Evolutionary conservation across 2,329 filamentous ascomycete genomes (phyloP).

Genomic region (Pestalotiopsis sp.): DNA sequence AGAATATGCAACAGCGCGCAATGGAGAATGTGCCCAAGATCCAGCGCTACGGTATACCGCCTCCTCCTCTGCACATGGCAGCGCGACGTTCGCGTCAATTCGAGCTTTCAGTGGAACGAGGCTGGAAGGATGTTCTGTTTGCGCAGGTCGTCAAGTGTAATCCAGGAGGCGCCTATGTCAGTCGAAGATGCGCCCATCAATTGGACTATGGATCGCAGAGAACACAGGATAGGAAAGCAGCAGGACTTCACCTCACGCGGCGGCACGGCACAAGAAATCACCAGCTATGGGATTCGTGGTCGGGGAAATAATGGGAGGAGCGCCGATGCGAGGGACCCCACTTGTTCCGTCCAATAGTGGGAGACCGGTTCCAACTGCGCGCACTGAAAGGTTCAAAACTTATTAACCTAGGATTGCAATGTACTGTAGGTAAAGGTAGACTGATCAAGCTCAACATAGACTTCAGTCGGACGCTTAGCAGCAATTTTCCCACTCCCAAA

Average conservation of each 20-base stretch:
- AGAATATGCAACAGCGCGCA: neutral
- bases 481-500: neutral
- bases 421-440: neutral
- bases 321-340: neutral
- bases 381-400: neutral
- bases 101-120: neutral
- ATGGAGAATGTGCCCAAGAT: neutral
- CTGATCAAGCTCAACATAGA: too few relatives aligned
- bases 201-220: neutral
- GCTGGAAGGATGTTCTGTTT: neutral
- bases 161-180: neutral
- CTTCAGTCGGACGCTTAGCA: too few relatives aligned
- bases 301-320: constrained; percentile 1
- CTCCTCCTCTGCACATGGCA: constrained; percentile 1
- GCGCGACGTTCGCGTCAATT: neutral
- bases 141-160: neutral
- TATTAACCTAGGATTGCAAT: neutral
- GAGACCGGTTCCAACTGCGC: neutral
- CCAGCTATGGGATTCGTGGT: constrained; percentile 2
- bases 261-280: constrained; percentile 6
- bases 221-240: neutral
- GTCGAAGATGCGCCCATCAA: neutral
- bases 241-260: neutral
- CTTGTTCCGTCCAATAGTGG: neutral
- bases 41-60: constrained; percentile 6